Evolutionary conservation across 2,329 filamentous ascomycete species (phyloP).

Genomic region (Clonostachys solani): DNA sequence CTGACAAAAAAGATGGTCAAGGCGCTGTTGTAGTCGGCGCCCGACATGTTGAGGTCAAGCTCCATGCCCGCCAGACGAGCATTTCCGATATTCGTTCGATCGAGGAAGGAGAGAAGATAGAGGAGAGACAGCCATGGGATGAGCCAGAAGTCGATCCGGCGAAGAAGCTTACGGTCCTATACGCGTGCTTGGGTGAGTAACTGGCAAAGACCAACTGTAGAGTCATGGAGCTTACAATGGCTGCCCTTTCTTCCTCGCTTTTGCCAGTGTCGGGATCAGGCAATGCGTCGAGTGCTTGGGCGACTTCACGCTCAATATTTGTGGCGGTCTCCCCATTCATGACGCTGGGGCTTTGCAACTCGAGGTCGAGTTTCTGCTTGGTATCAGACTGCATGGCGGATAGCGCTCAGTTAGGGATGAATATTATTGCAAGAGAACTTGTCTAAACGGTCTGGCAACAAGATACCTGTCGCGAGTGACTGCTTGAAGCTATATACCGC

Average conservation of each 20-base stretch:
- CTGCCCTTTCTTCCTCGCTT: conserved; percentile 54
- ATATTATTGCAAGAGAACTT: too few relatives aligned
- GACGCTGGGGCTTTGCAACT: neutral
- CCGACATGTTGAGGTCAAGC: conserved; percentile 33
- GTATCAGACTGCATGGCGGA: conserved; percentile 1
- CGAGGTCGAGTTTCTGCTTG: conserved; percentile 5
- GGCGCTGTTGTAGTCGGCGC: conserved; percentile 67
- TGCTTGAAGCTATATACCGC: too few relatives aligned
- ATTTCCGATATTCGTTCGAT: conserved; percentile 63
- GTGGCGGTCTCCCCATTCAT: neutral
- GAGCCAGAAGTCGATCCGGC: conserved; percentile 41
- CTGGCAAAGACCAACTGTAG: neutral
- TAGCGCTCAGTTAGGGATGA: too few relatives aligned
- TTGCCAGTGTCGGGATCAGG: conserved; percentile 49
- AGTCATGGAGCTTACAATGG: conserved; percentile 41
- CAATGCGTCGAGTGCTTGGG: conserved; percentile 16
- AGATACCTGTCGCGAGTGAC: too few relatives aligned
- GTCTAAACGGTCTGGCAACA: too few relatives aligned
- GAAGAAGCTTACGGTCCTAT: conserved; percentile 40
- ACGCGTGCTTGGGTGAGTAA: conserved; percentile 27
- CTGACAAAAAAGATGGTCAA: conserved; percentile 73
- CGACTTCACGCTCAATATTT: conserved; percentile 17
- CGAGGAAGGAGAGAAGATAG: conserved; percentile 66
- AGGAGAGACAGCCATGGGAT: conserved; percentile 62
- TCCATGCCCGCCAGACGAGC: conserved; percentile 59